These are phyloP conservation scores for Citrus mangshanensis DNA, from an alignment of 345 rosid genomes.

Conservation along the genomic window DNA sequence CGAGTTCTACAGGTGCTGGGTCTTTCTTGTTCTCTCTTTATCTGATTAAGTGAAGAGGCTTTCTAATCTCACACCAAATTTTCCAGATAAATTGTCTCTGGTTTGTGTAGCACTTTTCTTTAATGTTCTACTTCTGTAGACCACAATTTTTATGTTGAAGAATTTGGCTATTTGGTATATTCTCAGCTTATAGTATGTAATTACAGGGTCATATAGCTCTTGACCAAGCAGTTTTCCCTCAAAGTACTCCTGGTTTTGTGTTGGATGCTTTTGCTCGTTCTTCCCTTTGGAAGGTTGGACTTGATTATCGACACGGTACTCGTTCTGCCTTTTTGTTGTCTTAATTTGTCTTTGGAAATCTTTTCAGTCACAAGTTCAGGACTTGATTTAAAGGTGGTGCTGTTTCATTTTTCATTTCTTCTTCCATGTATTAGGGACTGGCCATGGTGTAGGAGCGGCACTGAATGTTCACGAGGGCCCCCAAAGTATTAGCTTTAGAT, in stretches of 20 bases:
- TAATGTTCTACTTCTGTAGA: not conserved
- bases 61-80: not conserved
- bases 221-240: constrained; percentile 92
- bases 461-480: constrained; percentile 98
- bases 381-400: not conserved
- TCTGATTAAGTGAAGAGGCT: not conserved
- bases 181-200: constrained; percentile 5
- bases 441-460: constrained; percentile 97
- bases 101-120: not conserved
- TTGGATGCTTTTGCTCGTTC: constrained; percentile 93
- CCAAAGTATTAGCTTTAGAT: constrained; percentile 89
- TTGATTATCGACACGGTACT: constrained; percentile 93
- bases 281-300: constrained; percentile 91
- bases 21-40: constrained; percentile 9
- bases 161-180: constrained; percentile 1
- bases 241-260: constrained; percentile 90
- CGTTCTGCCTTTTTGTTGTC: constrained; percentile 13
- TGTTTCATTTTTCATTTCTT: constrained; percentile 1
- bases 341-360: not conserved
- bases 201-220: constrained; percentile 97
- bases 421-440: constrained; percentile 63
- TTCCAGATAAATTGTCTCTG: not conserved
- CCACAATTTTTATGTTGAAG: not conserved
- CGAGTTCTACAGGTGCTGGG: constrained; percentile 72
- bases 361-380: not conserved